Evolutionary conservation across 441 rosid species (phyloP).

Genomic region (Populus trichocarpa): DNA sequence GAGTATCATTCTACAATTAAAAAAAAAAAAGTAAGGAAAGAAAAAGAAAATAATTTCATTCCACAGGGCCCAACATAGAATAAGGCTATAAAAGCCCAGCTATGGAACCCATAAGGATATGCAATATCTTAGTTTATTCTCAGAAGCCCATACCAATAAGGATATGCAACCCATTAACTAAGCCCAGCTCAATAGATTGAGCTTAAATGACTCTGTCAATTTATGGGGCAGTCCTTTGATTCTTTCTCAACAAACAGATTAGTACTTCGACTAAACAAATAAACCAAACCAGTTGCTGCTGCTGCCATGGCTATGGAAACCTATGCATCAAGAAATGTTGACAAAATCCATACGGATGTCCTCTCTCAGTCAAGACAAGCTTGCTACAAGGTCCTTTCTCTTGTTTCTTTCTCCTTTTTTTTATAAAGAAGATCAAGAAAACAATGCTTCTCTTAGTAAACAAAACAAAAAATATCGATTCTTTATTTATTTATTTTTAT

Average conservation of each 20-base stretch:
- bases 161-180: not conserved
- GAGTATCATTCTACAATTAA: no score
- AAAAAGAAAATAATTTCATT: no score
- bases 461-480: no score
- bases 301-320: slow-evolving; percentile 29
- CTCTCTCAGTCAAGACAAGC: slow-evolving; percentile 55
- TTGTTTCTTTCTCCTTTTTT: not conserved
- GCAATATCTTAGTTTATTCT: no score
- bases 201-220: not conserved
- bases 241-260: not conserved
- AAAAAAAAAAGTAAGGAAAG: no score
- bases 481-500: not conserved
- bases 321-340: slow-evolving; percentile 39
- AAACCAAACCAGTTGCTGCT: not conserved
- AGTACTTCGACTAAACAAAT: not conserved
- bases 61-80: not conserved
- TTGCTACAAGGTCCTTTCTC: slow-evolving; percentile 45
- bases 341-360: slow-evolving; percentile 51
- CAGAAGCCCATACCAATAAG: not conserved
- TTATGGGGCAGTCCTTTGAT: not conserved
- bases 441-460: not conserved
- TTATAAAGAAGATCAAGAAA: not conserved
- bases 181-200: not conserved
- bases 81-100: not conserved
- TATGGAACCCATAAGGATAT: not conserved